Evolutionary conservation across 1,139 yeast species (phyloP).

Genomic region (Yamadazyma conglobata): DNA sequence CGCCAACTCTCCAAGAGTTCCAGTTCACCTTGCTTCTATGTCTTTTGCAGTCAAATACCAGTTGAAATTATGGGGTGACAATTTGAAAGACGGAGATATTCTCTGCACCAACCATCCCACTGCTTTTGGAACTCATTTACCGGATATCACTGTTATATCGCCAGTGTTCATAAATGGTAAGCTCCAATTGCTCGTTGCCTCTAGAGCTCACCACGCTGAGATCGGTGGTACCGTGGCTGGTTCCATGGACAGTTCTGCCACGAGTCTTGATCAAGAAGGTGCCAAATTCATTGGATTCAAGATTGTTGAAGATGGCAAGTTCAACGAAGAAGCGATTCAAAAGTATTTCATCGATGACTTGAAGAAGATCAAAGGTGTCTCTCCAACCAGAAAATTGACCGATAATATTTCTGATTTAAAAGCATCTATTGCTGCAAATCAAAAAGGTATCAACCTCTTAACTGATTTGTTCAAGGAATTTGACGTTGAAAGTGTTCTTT

Average conservation of each 20-base stretch:
- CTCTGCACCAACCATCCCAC: conserved; percentile 19
- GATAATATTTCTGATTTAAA: conserved; percentile 63
- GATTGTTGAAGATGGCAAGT: conserved; percentile 50
- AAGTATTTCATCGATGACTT: conserved; percentile 47
- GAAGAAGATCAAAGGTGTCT: conserved; percentile 54
- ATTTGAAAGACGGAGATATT: conserved; percentile 19
- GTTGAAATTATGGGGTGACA: conserved; percentile 16
- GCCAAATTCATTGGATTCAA: conserved; percentile 57
- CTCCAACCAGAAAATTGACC: conserved; percentile 56
- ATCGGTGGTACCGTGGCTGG: conserved; percentile 68
- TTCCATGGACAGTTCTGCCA: conserved; percentile 62
- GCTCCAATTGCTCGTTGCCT: conserved; percentile 57
- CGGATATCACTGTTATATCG: conserved; percentile 20
- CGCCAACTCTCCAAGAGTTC: conserved; percentile 22
- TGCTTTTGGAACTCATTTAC: conserved; percentile 21
- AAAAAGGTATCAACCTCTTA: conserved; percentile 55
- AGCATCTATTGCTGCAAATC: conserved; percentile 68
- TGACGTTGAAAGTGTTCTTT: conserved; percentile 48
- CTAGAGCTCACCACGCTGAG: conserved; percentile 68
- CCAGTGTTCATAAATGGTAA: conserved; percentile 26
- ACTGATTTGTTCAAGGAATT: conserved; percentile 48
- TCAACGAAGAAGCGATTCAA: conserved; percentile 51
- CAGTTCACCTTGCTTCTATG: conserved; percentile 23
- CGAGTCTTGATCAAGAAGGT: conserved; percentile 60
- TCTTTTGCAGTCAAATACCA: conserved; percentile 19